A percentile compares a stretch with the other conserved stretches of the same genome.
Evolutionary conservation across 2,329 filamentous ascomycete genomes (phyloP).

Genomic region (Talaromyces sp.): DNA sequence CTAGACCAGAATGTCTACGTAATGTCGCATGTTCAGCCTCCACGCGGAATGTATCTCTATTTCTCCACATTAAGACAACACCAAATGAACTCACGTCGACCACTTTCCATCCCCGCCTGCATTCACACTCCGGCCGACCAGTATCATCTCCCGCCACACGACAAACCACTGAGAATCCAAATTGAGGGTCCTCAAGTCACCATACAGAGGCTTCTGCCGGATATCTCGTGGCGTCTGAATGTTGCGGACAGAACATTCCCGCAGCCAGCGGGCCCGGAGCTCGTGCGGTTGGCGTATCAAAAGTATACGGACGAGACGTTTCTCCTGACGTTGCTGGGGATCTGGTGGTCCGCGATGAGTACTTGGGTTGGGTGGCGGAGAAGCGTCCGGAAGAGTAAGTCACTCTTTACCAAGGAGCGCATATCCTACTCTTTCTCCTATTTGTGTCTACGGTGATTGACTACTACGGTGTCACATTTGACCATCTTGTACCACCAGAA

Average conservation of each 20-base stretch:
- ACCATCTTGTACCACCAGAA: background rate
- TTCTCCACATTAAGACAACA: too few species aligned
- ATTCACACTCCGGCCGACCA: slow-evolving; percentile 12
- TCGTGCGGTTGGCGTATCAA: slow-evolving; percentile 15
- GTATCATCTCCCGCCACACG: slow-evolving; percentile 13
- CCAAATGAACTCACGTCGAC: too few species aligned
- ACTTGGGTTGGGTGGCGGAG: slow-evolving; percentile 15
- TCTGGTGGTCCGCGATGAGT: slow-evolving; percentile 16
- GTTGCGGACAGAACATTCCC: slow-evolving; percentile 12
- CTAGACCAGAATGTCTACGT: background rate
- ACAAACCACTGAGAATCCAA: slow-evolving; percentile 17
- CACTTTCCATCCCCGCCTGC: slow-evolving; percentile 18
- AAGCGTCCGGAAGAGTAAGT: slow-evolving; percentile 11
- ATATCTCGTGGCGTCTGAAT: background rate
- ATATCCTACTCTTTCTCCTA: background rate
- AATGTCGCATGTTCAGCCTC: background rate
- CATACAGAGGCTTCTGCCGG: slow-evolving; percentile 9
- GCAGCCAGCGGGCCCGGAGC: slow-evolving; percentile 15
- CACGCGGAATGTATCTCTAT: background rate
- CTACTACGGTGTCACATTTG: background rate
- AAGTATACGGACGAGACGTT: slow-evolving; percentile 14
- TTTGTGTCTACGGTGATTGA: background rate
- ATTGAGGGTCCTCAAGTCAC: slow-evolving; percentile 17
- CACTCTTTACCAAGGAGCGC: slow-evolving; percentile 13
- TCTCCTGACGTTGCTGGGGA: slow-evolving; percentile 8